These are phyloP conservation scores for Lolium perenne DNA, from an alignment of 176 grass and related monocot species.

Conservation along the genomic window DNA sequence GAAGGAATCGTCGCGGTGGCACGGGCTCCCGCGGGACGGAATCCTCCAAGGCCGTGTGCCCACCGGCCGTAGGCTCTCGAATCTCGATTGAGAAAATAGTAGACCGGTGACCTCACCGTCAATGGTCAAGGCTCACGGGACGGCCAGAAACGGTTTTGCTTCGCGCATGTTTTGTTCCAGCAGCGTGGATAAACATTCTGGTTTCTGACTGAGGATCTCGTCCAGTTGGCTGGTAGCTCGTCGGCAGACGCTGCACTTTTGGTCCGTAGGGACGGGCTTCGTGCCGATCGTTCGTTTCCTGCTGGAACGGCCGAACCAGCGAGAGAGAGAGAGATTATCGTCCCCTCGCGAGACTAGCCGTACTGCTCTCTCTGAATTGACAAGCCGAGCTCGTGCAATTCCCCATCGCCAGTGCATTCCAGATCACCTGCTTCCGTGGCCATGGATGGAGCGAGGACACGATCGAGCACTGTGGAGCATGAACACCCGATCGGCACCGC, in stretches of 20 bases:
- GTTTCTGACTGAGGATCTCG: too few species aligned
- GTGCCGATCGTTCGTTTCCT: too few species aligned
- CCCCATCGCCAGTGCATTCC: background rate
- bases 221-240: too few species aligned
- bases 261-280: too few species aligned
- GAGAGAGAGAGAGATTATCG: too few species aligned
- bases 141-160: background rate
- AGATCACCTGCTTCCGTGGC: background rate
- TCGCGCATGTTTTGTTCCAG: slow-evolving; percentile 25
- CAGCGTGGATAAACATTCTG: background rate
- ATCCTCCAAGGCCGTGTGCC: too few species aligned
- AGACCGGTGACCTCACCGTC: background rate
- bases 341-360: too few species aligned
- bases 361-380: background rate
- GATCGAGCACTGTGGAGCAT: background rate
- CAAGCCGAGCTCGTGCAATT: slow-evolving; percentile 19
- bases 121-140: too few species aligned
- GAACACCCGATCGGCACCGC: background rate
- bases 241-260: too few species aligned
- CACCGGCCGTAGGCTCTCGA: background rate
- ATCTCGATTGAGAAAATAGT: background rate
- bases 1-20: slow-evolving; percentile 19
- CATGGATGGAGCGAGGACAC: background rate
- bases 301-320: too few species aligned
- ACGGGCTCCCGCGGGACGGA: background rate